Evolutionary conservation across 306 rosid genomes (phyloP), one percentile per base, ranked within the genome.

Genomic region (Amphicarpaea edgeworthii): DNA sequence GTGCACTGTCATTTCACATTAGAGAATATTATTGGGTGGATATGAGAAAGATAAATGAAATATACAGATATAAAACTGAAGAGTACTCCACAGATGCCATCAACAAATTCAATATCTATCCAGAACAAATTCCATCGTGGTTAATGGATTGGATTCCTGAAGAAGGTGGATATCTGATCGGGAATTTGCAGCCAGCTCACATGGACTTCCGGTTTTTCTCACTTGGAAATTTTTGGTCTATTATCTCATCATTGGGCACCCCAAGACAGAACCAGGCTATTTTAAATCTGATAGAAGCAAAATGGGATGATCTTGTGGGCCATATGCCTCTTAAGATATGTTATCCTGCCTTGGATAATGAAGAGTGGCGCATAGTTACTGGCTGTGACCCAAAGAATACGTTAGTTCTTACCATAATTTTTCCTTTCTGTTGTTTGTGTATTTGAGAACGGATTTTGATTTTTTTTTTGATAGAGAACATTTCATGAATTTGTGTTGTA

Each of bases 71-170:
- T 41, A 95, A 95, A 79, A 92, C 99, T 1, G 99, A 95, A 79
- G 97, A 95, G 81, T 92, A 95, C 75, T 95, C 99, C 64, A 82
- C 76, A 64, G 90, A 95, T 69, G 99, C 97, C 63, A 95, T 82
- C 34, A 95, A 95, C 88, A 95, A 95, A 81, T 95, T 95, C 88
- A 95, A 95, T 74, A 95, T 95, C 63, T 95, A 95, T 77, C 99
- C 99, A n/a, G 97, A 95, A 21, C 99, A 95, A 87, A 95, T 95
- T 79, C 97, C 99, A 41, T 60, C 21, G 60, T 95, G 99, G 99
- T 85, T 90, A 82, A 92, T 95, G 96, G 97, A 95, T 80, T 95
- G 99, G 99, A 76, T 95, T 80, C 99, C 99, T 37, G 97, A 95
- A 85, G 83, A 92, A 68, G 97, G 99, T 16, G 99, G 99, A 15